Evolutionary conservation across 129 eudicot species (phyloP), one percentile per base, ranked within the genome.

Genomic region (Chrysanthemum lavandulifolium): DNA sequence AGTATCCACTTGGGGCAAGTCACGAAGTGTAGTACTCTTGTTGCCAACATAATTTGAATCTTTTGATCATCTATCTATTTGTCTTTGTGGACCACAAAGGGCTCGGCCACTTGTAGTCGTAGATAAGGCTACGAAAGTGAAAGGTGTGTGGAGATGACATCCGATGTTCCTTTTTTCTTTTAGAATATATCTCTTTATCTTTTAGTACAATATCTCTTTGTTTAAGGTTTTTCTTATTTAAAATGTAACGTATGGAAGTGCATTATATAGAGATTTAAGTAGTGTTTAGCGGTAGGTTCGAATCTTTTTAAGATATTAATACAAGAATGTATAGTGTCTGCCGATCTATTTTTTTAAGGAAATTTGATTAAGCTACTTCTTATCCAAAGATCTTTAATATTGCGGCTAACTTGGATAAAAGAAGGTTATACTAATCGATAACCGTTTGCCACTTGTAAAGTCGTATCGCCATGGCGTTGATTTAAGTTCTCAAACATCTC

Each of bases 41-140:
- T 53, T 69, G 56, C 64, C 43, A 31, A 74, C 47, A 55, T 65
- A 65, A 15, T 31, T 52, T 74, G 71, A 54, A 73, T 61, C 11
- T 56, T 49, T 73, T 36, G 54, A 33, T 64, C 2, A 14, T 52
- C 10, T 53, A 29, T 64, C 45, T 36, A 36, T 6, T 36, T 36
- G 6, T 36, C 45, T 36, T 36, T 36, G 47, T 64, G 72, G 78
- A 48, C 69, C 78, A 74, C 36, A 33, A 74, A 62, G 71, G 64
- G 4, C 36, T 31, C 36, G 36, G 45, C 78, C 78, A 74, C 78
- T 74, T 74, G 56, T 53, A 52, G 65, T n/a, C 19, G 21, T 65
- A 59, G 78, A 74, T 74, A 74, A 74, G 65, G 56, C 56, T 55
- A 73, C 25, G 77, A 27, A 73, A 73, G 67, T 27, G 62, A 64